Conservation (phyloP, 768 basidiomycete genomes). For the Rhodotorula diobovata region DNA sequence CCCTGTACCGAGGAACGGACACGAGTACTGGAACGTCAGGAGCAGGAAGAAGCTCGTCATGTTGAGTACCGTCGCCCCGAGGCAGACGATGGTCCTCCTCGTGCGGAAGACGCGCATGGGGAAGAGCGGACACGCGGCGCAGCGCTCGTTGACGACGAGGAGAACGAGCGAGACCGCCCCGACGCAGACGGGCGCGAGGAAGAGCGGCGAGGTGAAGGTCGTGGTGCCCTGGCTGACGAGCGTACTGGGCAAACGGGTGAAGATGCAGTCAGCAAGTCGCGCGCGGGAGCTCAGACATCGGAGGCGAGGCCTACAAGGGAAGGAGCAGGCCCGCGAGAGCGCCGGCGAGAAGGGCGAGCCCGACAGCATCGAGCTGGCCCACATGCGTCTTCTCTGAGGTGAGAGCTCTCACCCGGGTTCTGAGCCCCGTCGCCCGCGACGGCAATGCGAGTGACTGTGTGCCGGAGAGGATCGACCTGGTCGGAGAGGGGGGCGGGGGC, state of each 20-base stretch:
- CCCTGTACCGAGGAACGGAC: neutral
- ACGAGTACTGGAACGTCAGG: conserved; percentile 7
- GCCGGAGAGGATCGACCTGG: neutral
- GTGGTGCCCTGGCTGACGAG: neutral
- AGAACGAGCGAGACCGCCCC: neutral
- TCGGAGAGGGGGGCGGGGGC: neutral
- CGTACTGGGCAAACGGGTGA: neutral
- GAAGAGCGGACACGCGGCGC: neutral
- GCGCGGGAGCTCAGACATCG: no score
- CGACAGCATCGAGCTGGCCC: neutral
- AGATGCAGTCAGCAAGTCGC: neutral
- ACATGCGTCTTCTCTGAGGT: neutral
- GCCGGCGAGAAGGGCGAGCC: neutral
- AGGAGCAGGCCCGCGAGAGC: neutral
- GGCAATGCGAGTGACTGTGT: neutral
- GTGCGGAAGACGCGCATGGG: neutral
- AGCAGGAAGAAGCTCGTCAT: neutral
- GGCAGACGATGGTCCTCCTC: neutral
- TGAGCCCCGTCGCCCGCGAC: neutral
- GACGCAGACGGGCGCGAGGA: neutral
- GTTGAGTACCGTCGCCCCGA: neutral
- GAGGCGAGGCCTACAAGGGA: neutral
- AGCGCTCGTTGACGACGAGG: neutral
- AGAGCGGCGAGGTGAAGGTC: neutral
- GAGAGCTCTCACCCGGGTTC: neutral